These are phyloP conservation scores for Sphaerulina musiva DNA, from an alignment of 2,329 filamentous ascomycete genomes.

Conservation along the genomic window DNA sequence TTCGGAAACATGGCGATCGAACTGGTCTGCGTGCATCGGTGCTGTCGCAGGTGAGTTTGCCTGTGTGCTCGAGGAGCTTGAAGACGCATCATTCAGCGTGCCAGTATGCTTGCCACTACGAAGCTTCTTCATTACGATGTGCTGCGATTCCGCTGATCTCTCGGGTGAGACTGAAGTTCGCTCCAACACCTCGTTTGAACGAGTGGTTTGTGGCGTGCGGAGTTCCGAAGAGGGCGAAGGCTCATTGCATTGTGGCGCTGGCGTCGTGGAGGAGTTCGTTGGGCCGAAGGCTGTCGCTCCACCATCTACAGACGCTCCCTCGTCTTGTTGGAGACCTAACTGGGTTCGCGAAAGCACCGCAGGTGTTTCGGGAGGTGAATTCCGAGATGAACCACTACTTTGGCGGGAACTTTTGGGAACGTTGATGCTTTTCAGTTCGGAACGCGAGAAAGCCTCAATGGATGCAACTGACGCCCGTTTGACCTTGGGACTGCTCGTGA, in stretches of 20 bases:
- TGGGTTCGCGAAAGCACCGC: neutral
- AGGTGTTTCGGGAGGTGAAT: constrained; percentile 16
- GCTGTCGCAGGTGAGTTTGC: neutral
- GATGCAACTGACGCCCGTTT: constrained; percentile 33
- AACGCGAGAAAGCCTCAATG: constrained; percentile 31
- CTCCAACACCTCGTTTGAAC: constrained; percentile 1
- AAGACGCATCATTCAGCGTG: constrained; percentile 6
- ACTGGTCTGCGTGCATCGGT: constrained; percentile 35
- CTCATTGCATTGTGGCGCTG: constrained; percentile 3
- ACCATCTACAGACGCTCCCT: neutral
- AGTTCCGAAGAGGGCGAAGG: neutral
- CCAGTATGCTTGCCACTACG: constrained; percentile 19
- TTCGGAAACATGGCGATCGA: constrained; percentile 49
- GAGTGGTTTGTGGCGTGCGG: neutral
- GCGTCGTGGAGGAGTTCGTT: neutral
- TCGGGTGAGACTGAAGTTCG: constrained; percentile 7
- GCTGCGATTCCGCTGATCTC: constrained; percentile 35
- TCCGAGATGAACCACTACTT: constrained; percentile 16
- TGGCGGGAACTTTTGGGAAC: constrained; percentile 19
- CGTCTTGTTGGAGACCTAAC: neutral
- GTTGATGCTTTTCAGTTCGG: constrained; percentile 30
- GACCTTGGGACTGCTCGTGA: constrained; percentile 7
- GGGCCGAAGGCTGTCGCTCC: neutral
- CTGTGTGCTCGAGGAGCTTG: neutral
- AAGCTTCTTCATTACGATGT: constrained; percentile 40